Conservation (phyloP, 345 rosid genomes). For the Dovyalis caffra region DNA sequence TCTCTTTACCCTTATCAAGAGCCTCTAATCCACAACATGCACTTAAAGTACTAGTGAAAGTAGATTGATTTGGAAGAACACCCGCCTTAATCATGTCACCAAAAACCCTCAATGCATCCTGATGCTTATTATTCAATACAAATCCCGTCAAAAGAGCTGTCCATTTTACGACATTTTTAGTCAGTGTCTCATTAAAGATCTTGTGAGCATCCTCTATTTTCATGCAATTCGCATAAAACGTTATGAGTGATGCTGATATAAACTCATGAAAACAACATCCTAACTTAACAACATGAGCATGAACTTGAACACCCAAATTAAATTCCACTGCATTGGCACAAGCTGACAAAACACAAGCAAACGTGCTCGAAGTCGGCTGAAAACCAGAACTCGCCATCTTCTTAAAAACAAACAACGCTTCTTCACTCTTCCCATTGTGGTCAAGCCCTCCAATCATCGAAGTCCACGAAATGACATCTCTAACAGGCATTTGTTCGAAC, state of each 20-base stretch:
- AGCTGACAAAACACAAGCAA: constrained; percentile 51
- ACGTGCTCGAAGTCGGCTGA: constrained; percentile 49
- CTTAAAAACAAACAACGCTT: constrained; percentile 46
- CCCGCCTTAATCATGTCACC: constrained; percentile 47
- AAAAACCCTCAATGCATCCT: constrained; percentile 49
- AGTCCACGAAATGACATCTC: constrained; percentile 80
- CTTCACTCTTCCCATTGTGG: constrained; percentile 48
- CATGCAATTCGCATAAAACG: constrained; percentile 62
- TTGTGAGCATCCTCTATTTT: constrained; percentile 37
- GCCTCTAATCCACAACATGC: constrained; percentile 63
- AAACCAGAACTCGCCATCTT: constrained; percentile 47
- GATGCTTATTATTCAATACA: constrained; percentile 49
- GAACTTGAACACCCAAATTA: constrained; percentile 53
- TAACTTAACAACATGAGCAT: constrained; percentile 44
- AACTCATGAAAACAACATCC: constrained; percentile 52
- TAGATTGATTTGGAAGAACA: constrained; percentile 66
- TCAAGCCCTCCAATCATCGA: constrained; percentile 75
- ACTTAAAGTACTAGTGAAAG: constrained; percentile 62
- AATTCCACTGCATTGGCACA: constrained; percentile 53
- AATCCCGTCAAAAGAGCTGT: constrained; percentile 67
- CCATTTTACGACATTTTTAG: constrained; percentile 55
- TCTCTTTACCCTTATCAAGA: constrained; percentile 60
- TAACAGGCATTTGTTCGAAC: constrained; percentile 56
- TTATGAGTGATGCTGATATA: constrained; percentile 56
- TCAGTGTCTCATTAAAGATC: constrained; percentile 44